These are phyloP conservation scores for Alternaria brassicicola DNA, from an alignment of 2,329 filamentous ascomycete genomes.

Conservation along the genomic window DNA sequence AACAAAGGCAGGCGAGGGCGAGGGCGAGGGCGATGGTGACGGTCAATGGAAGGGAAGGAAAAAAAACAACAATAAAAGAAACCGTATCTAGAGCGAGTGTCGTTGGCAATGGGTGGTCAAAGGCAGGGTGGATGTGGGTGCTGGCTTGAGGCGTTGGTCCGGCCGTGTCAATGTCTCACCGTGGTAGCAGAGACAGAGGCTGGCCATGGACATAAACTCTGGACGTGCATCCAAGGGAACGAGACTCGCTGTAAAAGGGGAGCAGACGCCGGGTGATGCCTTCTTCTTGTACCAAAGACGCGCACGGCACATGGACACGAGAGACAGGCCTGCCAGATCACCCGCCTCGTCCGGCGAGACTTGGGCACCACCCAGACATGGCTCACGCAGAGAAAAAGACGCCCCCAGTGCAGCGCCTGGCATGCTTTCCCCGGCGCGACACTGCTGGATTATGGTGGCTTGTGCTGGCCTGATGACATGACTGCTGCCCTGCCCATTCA, in stretches of 20 bases:
- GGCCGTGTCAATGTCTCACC: constrained; percentile 12
- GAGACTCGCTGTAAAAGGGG: neutral
- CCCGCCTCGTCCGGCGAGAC: neutral
- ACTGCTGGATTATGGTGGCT: constrained; percentile 1
- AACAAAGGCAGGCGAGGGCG: neutral
- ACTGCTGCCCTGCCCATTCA: neutral
- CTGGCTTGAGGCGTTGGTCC: too few species aligned
- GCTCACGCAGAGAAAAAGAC: neutral
- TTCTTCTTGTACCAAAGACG: constrained; percentile 20
- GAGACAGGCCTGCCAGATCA: neutral
- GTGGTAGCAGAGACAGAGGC: neutral
- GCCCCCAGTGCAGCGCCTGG: constrained; percentile 1
- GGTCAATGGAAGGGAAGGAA: too few species aligned
- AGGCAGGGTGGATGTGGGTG: too few species aligned
- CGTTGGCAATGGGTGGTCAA: too few species aligned
- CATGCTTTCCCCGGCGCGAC: neutral
- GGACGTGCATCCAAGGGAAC: neutral
- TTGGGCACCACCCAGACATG: neutral
- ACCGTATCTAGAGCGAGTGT: too few species aligned
- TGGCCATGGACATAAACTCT: constrained; percentile 3
- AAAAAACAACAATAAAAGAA: too few species aligned
- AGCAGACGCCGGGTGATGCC: neutral
- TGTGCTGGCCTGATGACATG: neutral
- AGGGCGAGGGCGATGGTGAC: neutral
- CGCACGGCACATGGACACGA: neutral